Evolutionary conservation across 108 stramenopile species (phyloP).

Genomic region (Discostella pseudostelligera): DNA sequence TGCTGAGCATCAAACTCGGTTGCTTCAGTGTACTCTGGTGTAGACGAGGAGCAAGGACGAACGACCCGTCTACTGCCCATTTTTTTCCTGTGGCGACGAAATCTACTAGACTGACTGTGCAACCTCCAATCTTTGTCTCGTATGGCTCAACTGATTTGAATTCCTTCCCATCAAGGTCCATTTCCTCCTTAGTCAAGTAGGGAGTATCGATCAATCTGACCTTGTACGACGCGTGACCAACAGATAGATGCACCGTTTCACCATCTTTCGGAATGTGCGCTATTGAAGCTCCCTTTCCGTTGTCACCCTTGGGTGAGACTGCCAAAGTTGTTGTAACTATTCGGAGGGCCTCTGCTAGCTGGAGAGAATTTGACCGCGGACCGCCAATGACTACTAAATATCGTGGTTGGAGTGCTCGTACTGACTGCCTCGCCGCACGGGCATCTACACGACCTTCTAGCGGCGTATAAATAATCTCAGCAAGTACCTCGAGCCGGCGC

Average conservation of each 20-base stretch:
- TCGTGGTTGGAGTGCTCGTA: slow-evolving; percentile 84
- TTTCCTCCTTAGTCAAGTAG: slow-evolving; percentile 69
- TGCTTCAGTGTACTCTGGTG: slow-evolving; percentile 32
- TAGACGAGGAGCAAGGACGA: slow-evolving; percentile 76
- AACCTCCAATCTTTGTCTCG: slow-evolving; percentile 80
- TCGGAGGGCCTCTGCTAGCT: slow-evolving; percentile 67
- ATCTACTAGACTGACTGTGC: slow-evolving; percentile 83
- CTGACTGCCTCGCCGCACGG: slow-evolving; percentile 78
- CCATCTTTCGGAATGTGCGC: slow-evolving; percentile 59
- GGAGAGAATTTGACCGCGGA: slow-evolving; percentile 51
- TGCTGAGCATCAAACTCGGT: slow-evolving; percentile 67
- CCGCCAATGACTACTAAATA: slow-evolving; percentile 84
- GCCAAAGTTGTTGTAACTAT: slow-evolving; percentile 13
- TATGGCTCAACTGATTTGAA: slow-evolving; percentile 59
- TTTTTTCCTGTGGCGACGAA: slow-evolving; percentile 83
- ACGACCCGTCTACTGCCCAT: slow-evolving; percentile 81
- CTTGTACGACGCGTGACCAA: slow-evolving; percentile 82
- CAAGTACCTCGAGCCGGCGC: slow-evolving; percentile 71
- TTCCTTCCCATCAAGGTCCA: slow-evolving; percentile 40
- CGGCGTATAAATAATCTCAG: slow-evolving; percentile 83
- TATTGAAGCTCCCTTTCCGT: slow-evolving; percentile 1
- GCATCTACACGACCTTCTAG: slow-evolving; percentile 84
- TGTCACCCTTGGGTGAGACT: slow-evolving; percentile 8
- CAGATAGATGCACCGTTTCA: slow-evolving; percentile 66
- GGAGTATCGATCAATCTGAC: slow-evolving; percentile 82